Percentiles rank a stretch among this genome's conserved stretches.
Evolutionary conservation across 495 filamentous ascomycete genomes (phyloP).

Genomic region (Barbatosphaeria neglecta): DNA sequence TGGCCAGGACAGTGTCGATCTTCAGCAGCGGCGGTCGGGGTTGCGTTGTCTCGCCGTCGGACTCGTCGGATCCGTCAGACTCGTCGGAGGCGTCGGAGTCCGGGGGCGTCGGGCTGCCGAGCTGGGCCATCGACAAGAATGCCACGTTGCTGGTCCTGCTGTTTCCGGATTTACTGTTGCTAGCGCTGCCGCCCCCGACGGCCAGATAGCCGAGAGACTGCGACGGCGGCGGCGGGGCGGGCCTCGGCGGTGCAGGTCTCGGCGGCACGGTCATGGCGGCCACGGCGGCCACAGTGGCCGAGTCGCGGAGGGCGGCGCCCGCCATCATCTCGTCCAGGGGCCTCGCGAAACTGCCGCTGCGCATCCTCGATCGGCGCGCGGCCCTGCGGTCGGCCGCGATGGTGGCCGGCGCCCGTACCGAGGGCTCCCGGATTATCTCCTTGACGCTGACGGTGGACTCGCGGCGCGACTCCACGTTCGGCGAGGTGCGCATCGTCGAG

Average conservation of each 20-base stretch:
- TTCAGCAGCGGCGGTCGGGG: no score
- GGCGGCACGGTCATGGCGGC: no score
- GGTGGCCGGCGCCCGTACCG: conserved; percentile 11
- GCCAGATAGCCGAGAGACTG: no score
- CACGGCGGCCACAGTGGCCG: no score
- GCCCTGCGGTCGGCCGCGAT: conserved; percentile 22
- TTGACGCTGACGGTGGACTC: conserved; percentile 10
- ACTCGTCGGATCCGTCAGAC: conserved; percentile 7
- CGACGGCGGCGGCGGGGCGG: no score
- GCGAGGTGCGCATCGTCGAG: conserved; percentile 28
- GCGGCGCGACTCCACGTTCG: conserved; percentile 12
- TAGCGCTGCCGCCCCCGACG: no score
- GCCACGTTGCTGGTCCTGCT: conserved; percentile 26
- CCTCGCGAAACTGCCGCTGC: conserved; percentile 14
- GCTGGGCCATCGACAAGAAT: conserved; percentile 24
- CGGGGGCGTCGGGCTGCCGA: conserved; percentile 40
- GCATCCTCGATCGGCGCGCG: conserved; percentile 18
- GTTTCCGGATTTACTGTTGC: no score
- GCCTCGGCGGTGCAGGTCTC: no score
- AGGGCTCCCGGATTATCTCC: conserved; percentile 6
- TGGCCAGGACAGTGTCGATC: neutral
- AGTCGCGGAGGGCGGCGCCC: no score
- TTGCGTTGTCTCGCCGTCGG: neutral
- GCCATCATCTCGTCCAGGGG: conserved; percentile 6
- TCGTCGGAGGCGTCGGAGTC: conserved; percentile 29